These are phyloP conservation scores for Scedosporium aurantiacum DNA, from an alignment of 2,329 filamentous ascomycete species.

Conservation along the genomic window DNA sequence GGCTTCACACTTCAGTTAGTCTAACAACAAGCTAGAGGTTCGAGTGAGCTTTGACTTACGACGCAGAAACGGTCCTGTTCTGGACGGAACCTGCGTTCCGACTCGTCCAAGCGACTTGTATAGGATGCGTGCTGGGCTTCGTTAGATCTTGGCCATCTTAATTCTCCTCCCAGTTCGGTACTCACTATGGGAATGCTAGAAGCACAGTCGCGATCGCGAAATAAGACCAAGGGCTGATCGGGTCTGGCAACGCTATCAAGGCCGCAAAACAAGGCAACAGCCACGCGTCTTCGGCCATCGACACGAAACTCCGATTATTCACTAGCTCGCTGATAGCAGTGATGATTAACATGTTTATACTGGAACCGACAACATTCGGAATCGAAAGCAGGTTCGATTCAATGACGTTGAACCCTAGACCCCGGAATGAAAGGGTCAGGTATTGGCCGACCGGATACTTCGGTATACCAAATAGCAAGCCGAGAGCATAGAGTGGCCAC, in stretches of 20 bases:
- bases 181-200: slow-evolving; percentile 41
- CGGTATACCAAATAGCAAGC: slow-evolving; percentile 35
- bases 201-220: slow-evolving; percentile 38
- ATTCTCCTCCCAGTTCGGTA: slow-evolving; percentile 9
- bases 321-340: slow-evolving; percentile 39
- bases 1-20: slow-evolving; percentile 23
- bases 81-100: slow-evolving; percentile 47
- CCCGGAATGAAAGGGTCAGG: slow-evolving; percentile 38
- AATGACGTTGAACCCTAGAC: slow-evolving; percentile 38
- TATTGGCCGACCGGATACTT: slow-evolving; percentile 34
- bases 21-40: neutral
- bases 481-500: slow-evolving; percentile 40
- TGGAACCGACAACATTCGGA: slow-evolving; percentile 32
- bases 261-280: slow-evolving; percentile 41
- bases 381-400: slow-evolving; percentile 43
- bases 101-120: slow-evolving; percentile 47
- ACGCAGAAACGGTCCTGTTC: slow-evolving; percentile 39
- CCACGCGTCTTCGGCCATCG: slow-evolving; percentile 40
- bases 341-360: slow-evolving; percentile 35
- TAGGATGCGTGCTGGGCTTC: slow-evolving; percentile 30
- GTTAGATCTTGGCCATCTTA: neutral
- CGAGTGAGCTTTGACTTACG: slow-evolving; percentile 14
- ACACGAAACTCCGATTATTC: slow-evolving; percentile 36
- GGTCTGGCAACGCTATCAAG: slow-evolving; percentile 27
- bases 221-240: slow-evolving; percentile 31